Conservation (phyloP, 2,329 filamentous ascomycete species). For the Sarocladiaceae sp. region DNA sequence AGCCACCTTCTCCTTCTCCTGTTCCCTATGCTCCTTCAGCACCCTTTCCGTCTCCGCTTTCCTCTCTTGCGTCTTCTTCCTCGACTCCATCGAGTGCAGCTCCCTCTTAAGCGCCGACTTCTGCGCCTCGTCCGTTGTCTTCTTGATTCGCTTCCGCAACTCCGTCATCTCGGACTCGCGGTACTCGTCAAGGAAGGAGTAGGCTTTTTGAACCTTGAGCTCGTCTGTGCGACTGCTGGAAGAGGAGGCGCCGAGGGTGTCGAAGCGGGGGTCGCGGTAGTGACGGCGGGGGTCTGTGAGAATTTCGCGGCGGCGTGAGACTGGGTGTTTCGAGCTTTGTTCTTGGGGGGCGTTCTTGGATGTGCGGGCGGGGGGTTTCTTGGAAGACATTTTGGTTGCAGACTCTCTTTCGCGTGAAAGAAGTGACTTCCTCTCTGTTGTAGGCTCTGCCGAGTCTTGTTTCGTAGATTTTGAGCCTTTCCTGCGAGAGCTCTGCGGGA, state of each 20-base stretch:
- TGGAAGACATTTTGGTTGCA: not conserved
- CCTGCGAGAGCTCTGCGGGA: slow-evolving; percentile 33
- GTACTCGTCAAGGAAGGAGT: slow-evolving; percentile 85
- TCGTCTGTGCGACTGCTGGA: slow-evolving; percentile 41
- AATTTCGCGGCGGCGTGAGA: slow-evolving; percentile 73
- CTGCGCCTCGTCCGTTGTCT: slow-evolving; percentile 55
- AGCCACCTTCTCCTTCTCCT: slow-evolving; percentile 77
- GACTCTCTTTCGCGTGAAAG: not conserved
- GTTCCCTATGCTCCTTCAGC: slow-evolving; percentile 66
- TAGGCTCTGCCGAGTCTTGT: slow-evolving; percentile 14
- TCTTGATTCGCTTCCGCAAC: slow-evolving; percentile 60
- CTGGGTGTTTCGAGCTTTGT: slow-evolving; percentile 74
- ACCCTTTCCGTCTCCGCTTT: slow-evolving; percentile 67
- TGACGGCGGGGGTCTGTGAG: slow-evolving; percentile 52
- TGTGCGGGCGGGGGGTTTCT: slow-evolving; percentile 30
- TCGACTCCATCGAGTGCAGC: slow-evolving; percentile 72
- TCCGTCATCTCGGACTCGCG: slow-evolving; percentile 74
- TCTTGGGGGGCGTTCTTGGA: slow-evolving; percentile 89
- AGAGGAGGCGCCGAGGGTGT: slow-evolving; percentile 47
- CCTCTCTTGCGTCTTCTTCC: slow-evolving; percentile 61
- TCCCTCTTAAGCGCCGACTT: slow-evolving; percentile 67
- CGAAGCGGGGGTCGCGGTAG: slow-evolving; percentile 82
- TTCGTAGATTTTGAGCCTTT: slow-evolving; percentile 24
- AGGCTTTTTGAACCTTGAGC: slow-evolving; percentile 60
- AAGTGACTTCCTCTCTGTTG: slow-evolving; percentile 9